Base-by-base conservation (phyloP, 768 basidiomycete species). In the Suillus subluteus region DNA sequence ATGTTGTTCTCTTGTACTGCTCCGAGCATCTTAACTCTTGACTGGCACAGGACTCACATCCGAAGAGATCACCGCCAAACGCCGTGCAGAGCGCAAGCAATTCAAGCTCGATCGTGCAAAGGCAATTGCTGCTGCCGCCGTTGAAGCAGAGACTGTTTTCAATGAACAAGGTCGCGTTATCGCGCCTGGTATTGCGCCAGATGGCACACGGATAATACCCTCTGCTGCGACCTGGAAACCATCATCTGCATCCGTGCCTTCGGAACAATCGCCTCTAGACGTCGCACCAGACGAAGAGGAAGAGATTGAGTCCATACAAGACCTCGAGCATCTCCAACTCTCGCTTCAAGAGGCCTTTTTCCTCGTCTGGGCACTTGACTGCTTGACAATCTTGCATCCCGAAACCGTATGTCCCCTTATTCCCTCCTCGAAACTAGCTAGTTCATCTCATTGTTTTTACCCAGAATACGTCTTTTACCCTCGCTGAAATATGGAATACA, bases 41-140 rank as follows among this genome's bases (percentile, higher is more conserved):
- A 56, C 21, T n/a, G 9, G 32, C 37, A 44, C 58, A 93, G 92
- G 86, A 64, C 79, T 92, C 70, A 95, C 96, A 0, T 90, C 96
- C 1, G 98, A 99, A 74, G 95, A 99, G 78, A 80, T 98, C 63
- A 94, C 95, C 11, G 95, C 93, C 44, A 88, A 88, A 73, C 90
- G 98, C 46, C 84, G 98, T 58, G 87, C 88, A 40, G 95, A 96
- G 71, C 89, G 98, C 43, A 91, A 90, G 71, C 92, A 95, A 71
- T 96, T 97, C 83, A 99, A 99, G 79, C 82, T 90, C 46, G 95
- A 97, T 73, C 89, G 98, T 73, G 96, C 96, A 35, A 82, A 84
- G 65, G 97, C 96, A 2, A 91, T 98, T 70, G 94, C 94, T 1
- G 86, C 86, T 0, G 91, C 92, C 0, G 90, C 88, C 0, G 89